phyloP scores from a whole-genome alignment of 2,329 filamentous ascomycete genomes.

The Fusarium dimerum region DNA sequence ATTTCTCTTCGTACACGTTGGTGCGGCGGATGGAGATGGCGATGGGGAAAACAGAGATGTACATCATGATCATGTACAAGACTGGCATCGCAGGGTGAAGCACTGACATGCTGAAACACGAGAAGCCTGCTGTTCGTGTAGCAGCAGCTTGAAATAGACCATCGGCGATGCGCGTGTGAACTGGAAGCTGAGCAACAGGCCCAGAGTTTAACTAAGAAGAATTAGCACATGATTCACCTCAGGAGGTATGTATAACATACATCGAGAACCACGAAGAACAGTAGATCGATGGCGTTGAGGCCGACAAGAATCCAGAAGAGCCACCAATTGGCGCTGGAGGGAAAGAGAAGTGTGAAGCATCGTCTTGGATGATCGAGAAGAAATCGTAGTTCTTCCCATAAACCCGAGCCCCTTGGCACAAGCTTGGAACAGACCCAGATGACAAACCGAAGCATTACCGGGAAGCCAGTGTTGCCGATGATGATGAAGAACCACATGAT shows the following conservation, averaged over 20 bases:
- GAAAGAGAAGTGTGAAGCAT: slow-evolving; percentile 94
- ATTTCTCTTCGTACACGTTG: slow-evolving; percentile 95
- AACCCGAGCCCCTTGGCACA: slow-evolving; percentile 62
- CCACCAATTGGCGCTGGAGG: slow-evolving; percentile 91
- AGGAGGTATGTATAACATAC: slow-evolving; percentile 49
- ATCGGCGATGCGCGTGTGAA: slow-evolving; percentile 76
- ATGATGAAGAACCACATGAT: slow-evolving; percentile 85
- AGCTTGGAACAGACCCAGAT: slow-evolving; percentile 80
- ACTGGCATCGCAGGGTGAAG: slow-evolving; percentile 92
- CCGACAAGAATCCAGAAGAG: slow-evolving; percentile 81
- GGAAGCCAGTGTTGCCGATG: slow-evolving; percentile 94
- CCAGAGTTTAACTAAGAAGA: slow-evolving; percentile 64
- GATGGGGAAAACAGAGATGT: slow-evolving; percentile 95
- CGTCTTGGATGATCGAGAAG: slow-evolving; percentile 91
- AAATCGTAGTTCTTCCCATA: slow-evolving; percentile 91
- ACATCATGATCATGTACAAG: slow-evolving; percentile 98
- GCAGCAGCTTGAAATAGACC: slow-evolving; percentile 89
- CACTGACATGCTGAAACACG: slow-evolving; percentile 73
- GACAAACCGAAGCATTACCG: slow-evolving; percentile 88
- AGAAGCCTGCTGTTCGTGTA: slow-evolving; percentile 88
- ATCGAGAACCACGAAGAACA: slow-evolving; percentile 93
- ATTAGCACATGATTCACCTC: slow-evolving; percentile 20
- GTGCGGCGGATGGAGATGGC: slow-evolving; percentile 92
- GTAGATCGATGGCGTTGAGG: slow-evolving; percentile 80
- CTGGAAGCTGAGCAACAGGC: slow-evolving; percentile 66